These are phyloP conservation scores for Terana coerulea DNA, from an alignment of 768 basidiomycete genomes.

Conservation along the genomic window DNA sequence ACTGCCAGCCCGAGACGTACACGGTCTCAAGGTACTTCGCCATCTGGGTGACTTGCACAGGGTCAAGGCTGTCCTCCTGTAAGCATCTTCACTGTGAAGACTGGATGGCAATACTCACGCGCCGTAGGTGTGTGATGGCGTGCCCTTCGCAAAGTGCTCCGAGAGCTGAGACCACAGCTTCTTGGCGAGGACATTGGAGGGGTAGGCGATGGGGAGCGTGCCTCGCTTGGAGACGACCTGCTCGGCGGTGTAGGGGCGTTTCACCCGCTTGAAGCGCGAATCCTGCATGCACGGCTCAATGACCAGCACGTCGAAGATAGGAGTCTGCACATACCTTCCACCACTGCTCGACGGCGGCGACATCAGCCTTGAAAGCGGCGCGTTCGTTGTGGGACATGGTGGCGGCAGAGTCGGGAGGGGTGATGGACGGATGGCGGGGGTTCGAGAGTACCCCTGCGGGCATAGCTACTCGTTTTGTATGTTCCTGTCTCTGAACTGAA, in stretches of 20 bases:
- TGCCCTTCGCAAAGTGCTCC: slow-evolving; percentile 71
- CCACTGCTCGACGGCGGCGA: slow-evolving; percentile 84
- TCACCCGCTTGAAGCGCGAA: slow-evolving; percentile 83
- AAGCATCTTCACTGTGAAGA: no score
- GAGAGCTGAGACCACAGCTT: slow-evolving; percentile 78
- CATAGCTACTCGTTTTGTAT: slow-evolving; percentile 4
- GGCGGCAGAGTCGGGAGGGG: background rate
- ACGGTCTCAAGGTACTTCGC: slow-evolving; percentile 97
- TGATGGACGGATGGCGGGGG: background rate
- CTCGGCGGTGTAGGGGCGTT: slow-evolving; percentile 87
- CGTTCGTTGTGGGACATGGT: slow-evolving; percentile 59
- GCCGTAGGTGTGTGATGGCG: slow-evolving; percentile 95
- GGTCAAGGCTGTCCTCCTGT: slow-evolving; percentile 73
- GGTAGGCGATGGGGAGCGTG: slow-evolving; percentile 79
- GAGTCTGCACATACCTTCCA: slow-evolving; percentile 64
- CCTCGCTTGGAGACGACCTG: slow-evolving; percentile 95
- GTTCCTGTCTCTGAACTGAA: background rate
- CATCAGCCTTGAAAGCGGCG: slow-evolving; percentile 72
- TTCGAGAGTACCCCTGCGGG: background rate
- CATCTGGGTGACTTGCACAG: slow-evolving; percentile 99
- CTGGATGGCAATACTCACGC: slow-evolving; percentile 63
- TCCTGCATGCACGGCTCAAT: slow-evolving; percentile 42
- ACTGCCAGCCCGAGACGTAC: slow-evolving; percentile 97
- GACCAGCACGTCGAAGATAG: background rate
- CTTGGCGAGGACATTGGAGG: slow-evolving; percentile 80